Evolutionary conservation across 2,329 filamentous ascomycete species (phyloP), one percentile per base, ranked within the genome.

Genomic region (Thelonectria rubi): DNA sequence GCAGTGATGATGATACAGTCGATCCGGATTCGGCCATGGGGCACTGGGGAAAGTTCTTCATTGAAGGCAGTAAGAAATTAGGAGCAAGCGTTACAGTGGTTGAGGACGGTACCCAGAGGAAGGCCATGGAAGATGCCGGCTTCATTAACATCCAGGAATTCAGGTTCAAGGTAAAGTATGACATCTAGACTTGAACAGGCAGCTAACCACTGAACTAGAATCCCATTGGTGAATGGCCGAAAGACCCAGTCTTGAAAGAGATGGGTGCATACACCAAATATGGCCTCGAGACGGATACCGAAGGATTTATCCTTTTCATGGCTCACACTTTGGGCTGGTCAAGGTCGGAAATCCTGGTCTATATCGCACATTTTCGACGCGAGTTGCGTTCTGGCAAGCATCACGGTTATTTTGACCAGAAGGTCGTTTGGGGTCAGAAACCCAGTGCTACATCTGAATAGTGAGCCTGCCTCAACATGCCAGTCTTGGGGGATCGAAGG

Each of bases 401-500:
- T n/a, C 73, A 75, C 32, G 65, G 69, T 0, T 76, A 74, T 20
- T 75, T 74, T 49, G 59, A 56, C 7, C 66, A 75, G 17, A 72
- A 73, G 51, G 70, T 69, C 1, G 71, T 76, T 5, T 75, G 67
- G 65, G 69, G 69, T 2, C 69, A 68, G 2, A 88, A 84, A 26
- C 67, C 67, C 0, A 54, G 48, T 1, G 30, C 15, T 2, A 17
- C n/a, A 17, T 24, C 46, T 6, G 34, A 5, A 47, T 32, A 52
- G 21, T 12, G 10, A 3, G 21, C 11, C 14, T 37, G 10, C 26
- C 8, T 30, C 26, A 2, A 8, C 10, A 24, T 24, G 21, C 21
- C 21, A 24, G 21, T 24, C 21, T 24, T 7, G 21, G 21, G 21
- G 21, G 3, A 24, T 24, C 21, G 21, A 24, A 3, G 21, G 7